These are phyloP conservation scores for Floccularia luteovirens DNA, from an alignment of 768 basidiomycete species.

Conservation along the genomic window DNA sequence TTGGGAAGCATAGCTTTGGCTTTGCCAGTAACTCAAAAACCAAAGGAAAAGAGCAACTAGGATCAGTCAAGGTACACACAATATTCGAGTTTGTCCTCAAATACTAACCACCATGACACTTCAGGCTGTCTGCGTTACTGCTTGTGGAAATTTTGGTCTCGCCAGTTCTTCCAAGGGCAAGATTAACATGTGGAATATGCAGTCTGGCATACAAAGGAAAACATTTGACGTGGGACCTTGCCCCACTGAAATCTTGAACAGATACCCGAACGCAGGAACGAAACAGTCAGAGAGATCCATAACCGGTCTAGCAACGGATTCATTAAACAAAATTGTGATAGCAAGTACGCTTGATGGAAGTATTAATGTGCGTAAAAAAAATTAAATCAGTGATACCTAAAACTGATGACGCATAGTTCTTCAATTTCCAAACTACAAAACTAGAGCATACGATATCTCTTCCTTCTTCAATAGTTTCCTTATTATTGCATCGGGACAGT, in stretches of 20 bases:
- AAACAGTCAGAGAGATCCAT: constrained; percentile 48
- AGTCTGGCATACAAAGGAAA: constrained; percentile 83
- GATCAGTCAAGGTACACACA: constrained; percentile 60
- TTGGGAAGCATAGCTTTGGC: constrained; percentile 70
- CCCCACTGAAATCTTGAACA: constrained; percentile 44
- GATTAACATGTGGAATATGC: constrained; percentile 95
- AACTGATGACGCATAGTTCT: constrained; percentile 57
- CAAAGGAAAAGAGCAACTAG: constrained; percentile 43
- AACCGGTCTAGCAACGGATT: constrained; percentile 80
- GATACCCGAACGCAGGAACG: constrained; percentile 29
- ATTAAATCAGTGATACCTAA: background rate
- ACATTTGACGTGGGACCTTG: constrained; percentile 62
- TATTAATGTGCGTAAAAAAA: constrained; percentile 57
- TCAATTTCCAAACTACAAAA: constrained; percentile 87
- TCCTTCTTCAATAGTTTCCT: constrained; percentile 60
- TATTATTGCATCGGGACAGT: constrained; percentile 77
- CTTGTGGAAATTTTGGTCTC: constrained; percentile 94
- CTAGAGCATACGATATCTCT: constrained; percentile 61
- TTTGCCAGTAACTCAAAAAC: constrained; percentile 42
- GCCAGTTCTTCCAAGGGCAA: constrained; percentile 75
- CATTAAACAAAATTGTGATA: constrained; percentile 74
- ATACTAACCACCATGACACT: background rate
- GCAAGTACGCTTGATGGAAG: constrained; percentile 87
- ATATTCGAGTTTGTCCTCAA: background rate
- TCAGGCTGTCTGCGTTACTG: constrained; percentile 81